A percentile compares a stretch with the other conserved stretches of the same genome.
Evolutionary conservation across 2,329 filamentous ascomycete genomes (phyloP).

Genomic region (Stachybotrys chlorohalonatus): DNA sequence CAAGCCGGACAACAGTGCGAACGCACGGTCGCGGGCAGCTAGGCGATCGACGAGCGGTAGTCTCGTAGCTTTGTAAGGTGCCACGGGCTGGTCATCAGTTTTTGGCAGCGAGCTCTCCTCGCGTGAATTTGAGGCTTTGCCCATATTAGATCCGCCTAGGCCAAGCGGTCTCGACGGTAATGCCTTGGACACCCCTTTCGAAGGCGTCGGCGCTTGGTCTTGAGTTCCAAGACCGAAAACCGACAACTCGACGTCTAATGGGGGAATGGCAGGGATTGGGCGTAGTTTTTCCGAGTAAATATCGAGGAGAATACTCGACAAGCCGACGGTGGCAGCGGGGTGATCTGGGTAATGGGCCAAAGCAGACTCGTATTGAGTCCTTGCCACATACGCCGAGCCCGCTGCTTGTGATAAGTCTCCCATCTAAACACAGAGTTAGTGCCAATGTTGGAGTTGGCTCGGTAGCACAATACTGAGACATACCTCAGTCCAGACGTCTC

Average conservation of each 20-base stretch:
- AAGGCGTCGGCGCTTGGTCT: constrained; percentile 3
- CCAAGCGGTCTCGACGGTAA: constrained; percentile 39
- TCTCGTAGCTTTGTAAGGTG: constrained; percentile 47
- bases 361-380: constrained; percentile 72
- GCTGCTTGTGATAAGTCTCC: constrained; percentile 58
- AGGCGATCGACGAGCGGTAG: constrained; percentile 71
- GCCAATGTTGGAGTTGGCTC: background rate
- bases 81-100: constrained; percentile 34
- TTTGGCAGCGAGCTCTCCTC: constrained; percentile 7
- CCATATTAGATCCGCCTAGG: constrained; percentile 22
- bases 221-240: background rate
- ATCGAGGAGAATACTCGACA: constrained; percentile 80
- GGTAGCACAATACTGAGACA: constrained; percentile 20
- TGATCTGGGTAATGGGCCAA: constrained; percentile 75
- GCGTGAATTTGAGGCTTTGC: constrained; percentile 1
- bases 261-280: constrained; percentile 44
- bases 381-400: constrained; percentile 56
- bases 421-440: constrained; percentile 35
- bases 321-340: constrained; percentile 65
- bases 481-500: constrained; percentile 75
- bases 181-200: background rate
- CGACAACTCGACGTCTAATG: constrained; percentile 17
- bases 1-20: constrained; percentile 69
- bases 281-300: constrained; percentile 65
- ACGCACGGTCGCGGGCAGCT: constrained; percentile 84